Base-by-base conservation (phyloP, 2,329 filamentous ascomycete genomes). In the Colletotrichum sp. region DNA sequence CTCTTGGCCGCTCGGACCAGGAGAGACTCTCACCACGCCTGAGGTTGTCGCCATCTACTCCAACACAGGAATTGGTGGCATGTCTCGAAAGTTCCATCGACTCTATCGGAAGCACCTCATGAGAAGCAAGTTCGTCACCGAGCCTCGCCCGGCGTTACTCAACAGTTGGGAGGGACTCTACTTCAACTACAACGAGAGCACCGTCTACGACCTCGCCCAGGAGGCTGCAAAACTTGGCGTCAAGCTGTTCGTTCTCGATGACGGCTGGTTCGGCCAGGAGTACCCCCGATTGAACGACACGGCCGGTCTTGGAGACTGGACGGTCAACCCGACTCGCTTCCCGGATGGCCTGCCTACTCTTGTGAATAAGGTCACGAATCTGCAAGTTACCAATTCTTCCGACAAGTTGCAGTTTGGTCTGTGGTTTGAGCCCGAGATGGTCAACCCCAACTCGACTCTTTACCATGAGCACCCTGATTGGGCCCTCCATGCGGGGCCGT, bases 381-480 rank as follows among this genome's bases (percentile, higher is more conserved):
- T 92, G 8, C 84, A 86, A 5, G 86, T 88, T 0, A 82, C 85
- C 4, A 88, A 89, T 34, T 85, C 88, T 0, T 85, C 87, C 0
- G 83, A 85, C 0, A 85, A 88, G 3, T 81, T 94, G 62, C 85
- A 88, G 15, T 94, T 94, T 77, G 92, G 92, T 18, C 86, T 94
- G 5, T 94, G 92, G 92, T 87, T 94, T 3, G 92, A 94, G 80
- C 92, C 91, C 0, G 92, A 94, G 78, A 94, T 94, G 92, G 89
- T 93, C 66, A 93, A 91, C 72, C 89, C 90, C 2, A 89, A 91
- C 69, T 93, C 92, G 0, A 88, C 85, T 3, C 84, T 94, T 3
- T 94, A 93, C 80, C 81, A 87, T 1, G 83, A 90, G 60, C 92
- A 94, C 77, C 92, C 92, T 0, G 91, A 93, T 71, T 94, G 92